Base-by-base conservation (phyloP, 345 rosid species). In the Noccaea caerulescens region DNA sequence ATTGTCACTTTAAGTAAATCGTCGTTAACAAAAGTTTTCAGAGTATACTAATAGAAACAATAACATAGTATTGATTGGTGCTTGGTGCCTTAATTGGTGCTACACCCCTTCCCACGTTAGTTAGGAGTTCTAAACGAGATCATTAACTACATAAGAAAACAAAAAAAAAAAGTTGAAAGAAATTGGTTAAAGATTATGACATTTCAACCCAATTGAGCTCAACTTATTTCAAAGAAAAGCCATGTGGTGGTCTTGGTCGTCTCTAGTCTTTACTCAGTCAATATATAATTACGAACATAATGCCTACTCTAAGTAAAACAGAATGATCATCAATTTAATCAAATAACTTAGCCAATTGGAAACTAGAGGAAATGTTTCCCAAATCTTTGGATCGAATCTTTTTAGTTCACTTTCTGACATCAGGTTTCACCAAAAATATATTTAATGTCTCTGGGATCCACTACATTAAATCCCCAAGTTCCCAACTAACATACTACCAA, bases 401-500 rank as follows among this genome's bases (percentile, higher is more conserved):
- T 38, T 12, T 64, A 65, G 59, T 71, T 51, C 13, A 51, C n/a
- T 8, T 8, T 52, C 5, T n/a, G 18, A 65, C 46, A 33, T 72
- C 10, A 44, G 7, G 10, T 5, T 27, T 57, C 37, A 57, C 23
- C 25, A 25, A 23, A 56, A 30, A 45, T 33, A 37, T 27, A 27
- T 13, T 71, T 66, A 47, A 73, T 66, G 45, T 18, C 1, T 41
- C 5, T 65, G 72, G 60, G 75, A 49, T 62, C 76, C 76, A 72
- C 76, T 12, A 9, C 63, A 72, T 63, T 72, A 55, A 72, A 62
- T 62, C 61, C 47, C 34, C 39, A 63, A 71, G 55, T 44, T 54
- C 69, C 69, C 76, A 72, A 72, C 76, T 44, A 72, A 62, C 69
- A 53, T 20, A 5, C 3, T 5, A 72, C 69, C 56, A 72, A 72